Evolutionary conservation across 441 rosid species (phyloP), one percentile per base, ranked within the genome.

Genomic region (Gossypium lobatum): DNA sequence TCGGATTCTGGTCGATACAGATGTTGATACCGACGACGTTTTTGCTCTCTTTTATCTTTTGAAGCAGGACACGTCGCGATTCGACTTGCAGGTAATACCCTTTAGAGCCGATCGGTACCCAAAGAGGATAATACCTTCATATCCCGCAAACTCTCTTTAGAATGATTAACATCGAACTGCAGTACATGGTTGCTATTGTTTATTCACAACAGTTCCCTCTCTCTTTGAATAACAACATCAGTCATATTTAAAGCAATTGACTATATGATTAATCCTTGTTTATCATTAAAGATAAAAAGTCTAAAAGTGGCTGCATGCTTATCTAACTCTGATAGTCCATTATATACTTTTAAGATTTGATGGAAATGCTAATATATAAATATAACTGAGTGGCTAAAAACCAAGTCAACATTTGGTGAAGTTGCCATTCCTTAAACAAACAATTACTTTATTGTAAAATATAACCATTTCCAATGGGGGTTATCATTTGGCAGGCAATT

Each of bases 1-100:
- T 50, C 78, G 75, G 73, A 78, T 81, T 76, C 76, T 81, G 64
- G 77, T 81, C 5, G 84, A 81, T 13, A 78, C 82, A 34, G 84
- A 81, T 54, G 73, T 76, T 2, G 82, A 81, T 39, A 54, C 77
- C 2, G 82, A 81, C 46, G 84, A 81, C 71, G n/a, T 81, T 55
- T 78, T 78, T 55, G 80, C 77, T 66, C 84, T 81, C 62, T 16
- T 78, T 34, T 78, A 78, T 59, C 65, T 81, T 64, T 65, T 81
- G 76, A 81, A 81, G 79, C 84, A 75, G 59, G 68, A 70, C 61
- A 14, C 34, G 4, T 34, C 64, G 1, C 69, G 54, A 18, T 78
- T 78, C 57, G 48, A 78, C 58, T 55, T 81, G 64, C 71, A 78
- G 84, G 84, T 80, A 14, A 52, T 52, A 18, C 39, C 39, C 39